A percentile compares a stretch with the other conserved stretches of the same genome.
Evolutionary conservation across 495 filamentous ascomycete genomes (phyloP).

Genomic region (Aspergillus taichungensis): DNA sequence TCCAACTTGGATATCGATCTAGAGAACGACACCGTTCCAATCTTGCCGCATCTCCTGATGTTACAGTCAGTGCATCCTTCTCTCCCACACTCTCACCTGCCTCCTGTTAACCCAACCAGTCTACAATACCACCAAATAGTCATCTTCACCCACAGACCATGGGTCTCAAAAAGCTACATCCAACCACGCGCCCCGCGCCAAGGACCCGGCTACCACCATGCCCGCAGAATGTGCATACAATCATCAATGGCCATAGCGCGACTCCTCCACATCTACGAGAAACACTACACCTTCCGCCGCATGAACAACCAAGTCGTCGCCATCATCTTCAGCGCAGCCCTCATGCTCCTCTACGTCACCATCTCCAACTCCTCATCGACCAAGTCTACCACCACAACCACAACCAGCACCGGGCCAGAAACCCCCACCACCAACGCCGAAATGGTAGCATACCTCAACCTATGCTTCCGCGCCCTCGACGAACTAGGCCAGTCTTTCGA

Average conservation of each 20-base stretch:
- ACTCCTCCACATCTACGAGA: constrained; percentile 40
- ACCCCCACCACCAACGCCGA: constrained; percentile 20
- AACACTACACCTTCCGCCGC: constrained; percentile 40
- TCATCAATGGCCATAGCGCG: constrained; percentile 37
- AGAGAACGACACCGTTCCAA: constrained; percentile 25
- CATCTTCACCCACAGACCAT: constrained; percentile 43
- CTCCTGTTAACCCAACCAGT: constrained; percentile 10
- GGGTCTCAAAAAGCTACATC: constrained; percentile 41
- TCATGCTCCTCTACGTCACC: constrained; percentile 40
- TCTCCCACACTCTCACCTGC: not conserved
- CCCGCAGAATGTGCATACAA: constrained; percentile 40
- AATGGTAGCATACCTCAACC: constrained; percentile 39
- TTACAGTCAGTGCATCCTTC: constrained; percentile 29
- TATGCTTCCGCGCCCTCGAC: constrained; percentile 40
- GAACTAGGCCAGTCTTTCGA: constrained; percentile 40
- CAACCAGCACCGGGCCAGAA: constrained; percentile 16
- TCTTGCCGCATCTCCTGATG: constrained; percentile 39
- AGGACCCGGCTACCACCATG: constrained; percentile 38
- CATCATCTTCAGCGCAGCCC: constrained; percentile 42
- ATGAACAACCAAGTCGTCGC: constrained; percentile 44
- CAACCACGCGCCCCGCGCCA: constrained; percentile 37
- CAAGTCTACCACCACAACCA: too few species aligned
- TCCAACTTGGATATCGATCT: constrained; percentile 34
- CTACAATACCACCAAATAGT: constrained; percentile 48
- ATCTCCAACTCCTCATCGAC: constrained; percentile 27